Evolutionary conservation across 352 stramenopile species (phyloP), one percentile per base, ranked within the genome.

Genomic region (Globisporangium rhizosaccharum): DNA sequence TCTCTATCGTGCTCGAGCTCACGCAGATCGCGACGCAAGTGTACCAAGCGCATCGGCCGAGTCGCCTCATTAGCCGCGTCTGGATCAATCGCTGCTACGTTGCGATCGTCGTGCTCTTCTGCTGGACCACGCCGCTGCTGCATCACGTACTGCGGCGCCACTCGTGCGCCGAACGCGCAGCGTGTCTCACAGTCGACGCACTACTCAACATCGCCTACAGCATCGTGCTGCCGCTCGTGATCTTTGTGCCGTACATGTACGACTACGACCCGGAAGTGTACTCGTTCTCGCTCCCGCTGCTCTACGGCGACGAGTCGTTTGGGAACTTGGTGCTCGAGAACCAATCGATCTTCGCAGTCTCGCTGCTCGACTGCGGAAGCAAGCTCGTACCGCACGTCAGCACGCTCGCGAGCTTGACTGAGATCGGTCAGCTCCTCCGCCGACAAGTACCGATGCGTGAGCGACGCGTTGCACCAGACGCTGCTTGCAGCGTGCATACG

Each of bases 271-370:
- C 67, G 11, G 39, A 70, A 5, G 44, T 14, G n/a, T 72, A 67
- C 50, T 64, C 65, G 28, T 82, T 84, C 46, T 57, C 71, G 6
- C 51, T 70, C 25, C 7, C 33, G 12, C 23, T 75, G 14, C 56
- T 81, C 10, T 87, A 84, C 41, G 67, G 66, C 8, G 76, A 87
- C 36, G 61, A 67, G 51, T 63, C 28, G 30, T 84, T 81, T 30
- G 57, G 57, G 7, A 79, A 73, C 41, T 56, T 84, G 26, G 68
- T 87, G 6, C 64, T 74, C 15, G 73, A 87, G 49, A 62, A 62
- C 20, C 56, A 62, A 17, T 56, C 46, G 14, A 62, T 62, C 36
- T 62, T 62, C 14, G 56, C 56, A 37, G 26, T 42, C 15, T 62
- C 56, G n/a, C 14, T 56, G 8, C 2, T 62, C 10, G 56, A 62